Conservation (phyloP, 306 rosid genomes). For the Glycine tomentella region DNA sequence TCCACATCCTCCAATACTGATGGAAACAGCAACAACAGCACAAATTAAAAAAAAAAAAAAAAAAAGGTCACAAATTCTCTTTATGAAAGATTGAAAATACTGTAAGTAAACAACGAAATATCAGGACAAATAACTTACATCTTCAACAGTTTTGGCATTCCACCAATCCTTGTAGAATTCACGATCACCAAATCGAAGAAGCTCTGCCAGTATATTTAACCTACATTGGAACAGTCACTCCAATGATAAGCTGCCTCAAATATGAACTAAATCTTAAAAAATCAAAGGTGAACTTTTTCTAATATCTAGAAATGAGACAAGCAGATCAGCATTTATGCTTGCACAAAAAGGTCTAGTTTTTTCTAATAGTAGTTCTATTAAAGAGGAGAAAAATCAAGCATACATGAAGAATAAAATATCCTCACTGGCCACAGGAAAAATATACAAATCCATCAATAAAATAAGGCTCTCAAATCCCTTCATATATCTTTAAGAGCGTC, state of each 20-base stretch:
- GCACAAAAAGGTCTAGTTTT: not conserved
- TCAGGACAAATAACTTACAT: slow-evolving; percentile 58
- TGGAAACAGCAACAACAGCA: slow-evolving; percentile 50
- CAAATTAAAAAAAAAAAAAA: slow-evolving; percentile 50
- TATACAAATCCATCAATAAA: not conserved
- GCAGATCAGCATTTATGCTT: not conserved
- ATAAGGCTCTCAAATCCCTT: not conserved
- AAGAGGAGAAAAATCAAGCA: not conserved
- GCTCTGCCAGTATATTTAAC: slow-evolving; percentile 97
- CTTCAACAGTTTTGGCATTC: slow-evolving; percentile 97
- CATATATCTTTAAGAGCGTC: no score
- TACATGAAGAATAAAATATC: slow-evolving; percentile 13
- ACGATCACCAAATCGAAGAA: slow-evolving; percentile 96
- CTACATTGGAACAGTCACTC: slow-evolving; percentile 56
- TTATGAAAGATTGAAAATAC: slow-evolving; percentile 20
- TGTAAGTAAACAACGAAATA: slow-evolving; percentile 33
- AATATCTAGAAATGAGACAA: slow-evolving; percentile 33
- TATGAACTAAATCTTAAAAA: slow-evolving; percentile 34
- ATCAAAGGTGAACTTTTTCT: slow-evolving; percentile 23
- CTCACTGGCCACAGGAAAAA: not conserved
- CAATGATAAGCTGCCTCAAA: slow-evolving; percentile 43
- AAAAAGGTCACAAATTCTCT: slow-evolving; percentile 41
- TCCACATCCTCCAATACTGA: slow-evolving; percentile 99
- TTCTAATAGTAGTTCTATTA: not conserved
- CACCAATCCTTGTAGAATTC: slow-evolving; percentile 99